Evolutionary conservation across 768 basidiomycete species (phyloP).

Genomic region (Suillus plorans): DNA sequence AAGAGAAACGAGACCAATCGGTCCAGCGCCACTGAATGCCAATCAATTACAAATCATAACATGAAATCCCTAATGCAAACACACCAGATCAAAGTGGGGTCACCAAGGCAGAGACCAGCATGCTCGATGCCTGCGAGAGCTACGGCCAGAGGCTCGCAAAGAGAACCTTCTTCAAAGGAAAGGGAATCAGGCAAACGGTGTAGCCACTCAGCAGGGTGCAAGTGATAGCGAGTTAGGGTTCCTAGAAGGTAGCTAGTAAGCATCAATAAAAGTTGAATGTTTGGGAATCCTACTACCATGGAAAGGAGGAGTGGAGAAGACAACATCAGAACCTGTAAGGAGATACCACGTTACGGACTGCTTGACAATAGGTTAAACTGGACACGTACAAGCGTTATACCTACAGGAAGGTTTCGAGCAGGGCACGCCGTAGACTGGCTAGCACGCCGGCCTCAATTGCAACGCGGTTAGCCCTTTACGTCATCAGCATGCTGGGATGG

Average conservation of each 20-base stretch:
- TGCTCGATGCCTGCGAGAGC: no score
- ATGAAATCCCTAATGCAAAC: no score
- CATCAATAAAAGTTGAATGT: background rate
- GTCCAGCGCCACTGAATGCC: constrained; percentile 46
- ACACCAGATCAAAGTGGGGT: no score
- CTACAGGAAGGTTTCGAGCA: constrained; percentile 61
- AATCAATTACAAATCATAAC: no score
- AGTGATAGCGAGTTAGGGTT: constrained; percentile 63
- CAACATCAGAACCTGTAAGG: constrained; percentile 38
- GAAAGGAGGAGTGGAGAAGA: constrained; percentile 70
- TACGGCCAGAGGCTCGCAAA: constrained; percentile 68
- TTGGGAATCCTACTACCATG: constrained; percentile 45
- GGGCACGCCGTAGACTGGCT: no score
- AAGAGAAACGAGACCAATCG: constrained; percentile 62
- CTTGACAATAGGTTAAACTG: background rate
- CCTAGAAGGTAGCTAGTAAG: constrained; percentile 32
- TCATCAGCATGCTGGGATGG: background rate
- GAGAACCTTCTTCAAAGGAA: constrained; percentile 65
- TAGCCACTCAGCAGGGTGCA: constrained; percentile 68
- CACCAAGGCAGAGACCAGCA: no score
- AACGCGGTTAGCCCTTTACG: constrained; percentile 38
- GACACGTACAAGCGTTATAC: constrained; percentile 55
- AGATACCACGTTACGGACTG: constrained; percentile 3
- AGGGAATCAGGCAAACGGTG: constrained; percentile 62
- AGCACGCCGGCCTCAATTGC: constrained; percentile 71